Evolutionary conservation across 1,284 basidiomycete species (phyloP), one percentile per base, ranked within the genome.

Genomic region (Boletus smithii): DNA sequence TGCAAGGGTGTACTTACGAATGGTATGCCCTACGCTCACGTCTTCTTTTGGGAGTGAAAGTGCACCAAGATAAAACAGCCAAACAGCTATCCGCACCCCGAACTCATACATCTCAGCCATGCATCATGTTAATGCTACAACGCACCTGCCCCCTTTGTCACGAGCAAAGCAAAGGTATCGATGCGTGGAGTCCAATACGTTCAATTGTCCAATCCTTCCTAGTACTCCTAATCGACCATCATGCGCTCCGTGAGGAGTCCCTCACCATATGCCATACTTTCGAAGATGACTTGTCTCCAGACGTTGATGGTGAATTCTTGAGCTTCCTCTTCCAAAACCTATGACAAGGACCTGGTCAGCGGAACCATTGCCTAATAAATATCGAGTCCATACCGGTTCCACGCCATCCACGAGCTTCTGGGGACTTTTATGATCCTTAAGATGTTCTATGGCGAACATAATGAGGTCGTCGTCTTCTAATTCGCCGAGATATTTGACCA

Each of bases 301-400:
- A 95, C 74, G 53, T 75, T 76, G 53, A 84, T 67, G n/a, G 81
- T 76, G 49, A 92, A 79, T 50, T 88, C 82, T 27, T 73, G 69
- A 2, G 91, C 90, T 66, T 95, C 91, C 67, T 94, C 91, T 60
- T 91, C 90, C 17, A 95, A 73, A 5, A 94, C 89, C 91, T 94
- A 54, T 11, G 9, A 36, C 16, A 39, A n/a, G 3, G 6, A 23
- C 16, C 9, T n/a, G 10, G 22, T 47, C 24, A 54, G 56, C n/a
- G 44, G 37, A 26, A 20, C n/a, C 16, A 39, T 35, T 26, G 30
- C 7, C 30, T 26, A 8, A 46, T 26, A 35, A 16, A 46, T 34
- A 43, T 11, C 10, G 17, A 23, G 9, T n/a, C 78, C 90, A 62
- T 70, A 94, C 92, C 51, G 89, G 86, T 69, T 90, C 89, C 27